phyloP scores from a whole-genome alignment of 2,329 filamentous ascomycete genomes.

The Aaosphaeria pasadenensis region DNA sequence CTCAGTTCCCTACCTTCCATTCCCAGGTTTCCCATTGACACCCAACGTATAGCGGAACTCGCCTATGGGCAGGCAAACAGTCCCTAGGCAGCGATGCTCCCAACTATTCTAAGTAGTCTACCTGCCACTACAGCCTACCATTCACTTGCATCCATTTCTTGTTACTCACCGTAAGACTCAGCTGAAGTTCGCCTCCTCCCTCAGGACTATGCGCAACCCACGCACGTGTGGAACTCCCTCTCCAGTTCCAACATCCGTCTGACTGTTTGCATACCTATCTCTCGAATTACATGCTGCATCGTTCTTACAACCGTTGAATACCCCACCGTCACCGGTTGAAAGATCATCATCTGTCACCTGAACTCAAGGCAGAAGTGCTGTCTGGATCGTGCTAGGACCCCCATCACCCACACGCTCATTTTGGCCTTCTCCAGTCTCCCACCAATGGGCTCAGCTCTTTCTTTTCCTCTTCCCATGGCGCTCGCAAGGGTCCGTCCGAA shows the following conservation, averaged over 20 bases:
- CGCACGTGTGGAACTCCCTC: background rate
- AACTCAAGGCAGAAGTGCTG: constrained; percentile 29
- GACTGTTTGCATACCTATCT: constrained; percentile 10
- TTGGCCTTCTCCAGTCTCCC: background rate
- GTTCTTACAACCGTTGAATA: too few relatives aligned
- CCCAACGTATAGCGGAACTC: too few relatives aligned
- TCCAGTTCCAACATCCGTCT: constrained; percentile 9
- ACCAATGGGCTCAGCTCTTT: constrained; percentile 8
- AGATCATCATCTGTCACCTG: constrained; percentile 1
- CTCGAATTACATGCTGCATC: too few relatives aligned
- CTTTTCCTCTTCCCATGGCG: background rate
- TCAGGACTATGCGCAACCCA: background rate
- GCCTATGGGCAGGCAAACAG: too few relatives aligned
- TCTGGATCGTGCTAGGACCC: constrained; percentile 10
- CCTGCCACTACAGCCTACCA: background rate
- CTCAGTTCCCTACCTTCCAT: too few relatives aligned
- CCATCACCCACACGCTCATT: constrained; percentile 6
- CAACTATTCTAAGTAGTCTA: background rate
- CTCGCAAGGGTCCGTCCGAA: too few relatives aligned
- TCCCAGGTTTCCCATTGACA: too few relatives aligned
- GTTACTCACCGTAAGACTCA: constrained; percentile 19
- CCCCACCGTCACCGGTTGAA: constrained; percentile 32
- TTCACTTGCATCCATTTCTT: background rate
- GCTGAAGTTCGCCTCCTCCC: constrained; percentile 16
- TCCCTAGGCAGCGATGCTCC: background rate